A percentile compares a stretch with the other conserved stretches of the same genome.
phyloP scores from a whole-genome alignment of 2,329 filamentous ascomycete genomes.

The Cadophora gregata region DNA sequence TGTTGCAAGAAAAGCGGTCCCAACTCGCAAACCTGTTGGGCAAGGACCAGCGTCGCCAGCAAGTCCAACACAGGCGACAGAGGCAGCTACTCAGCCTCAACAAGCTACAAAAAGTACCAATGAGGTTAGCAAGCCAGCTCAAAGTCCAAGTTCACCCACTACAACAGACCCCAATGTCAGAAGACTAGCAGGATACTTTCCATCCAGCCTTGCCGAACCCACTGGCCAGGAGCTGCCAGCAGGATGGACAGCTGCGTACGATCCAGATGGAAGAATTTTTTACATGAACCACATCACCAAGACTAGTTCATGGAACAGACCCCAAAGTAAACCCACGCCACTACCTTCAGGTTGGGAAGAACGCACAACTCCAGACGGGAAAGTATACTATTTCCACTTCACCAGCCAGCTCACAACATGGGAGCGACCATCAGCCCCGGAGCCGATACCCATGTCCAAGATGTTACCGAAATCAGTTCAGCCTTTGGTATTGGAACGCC shows the following conservation, averaged over 20 bases:
- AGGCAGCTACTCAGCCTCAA: neutral
- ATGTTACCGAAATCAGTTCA: neutral
- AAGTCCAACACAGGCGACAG: neutral
- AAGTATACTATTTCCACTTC: neutral
- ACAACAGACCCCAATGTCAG: neutral
- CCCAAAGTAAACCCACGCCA: neutral
- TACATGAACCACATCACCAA: slow-evolving; percentile 1
- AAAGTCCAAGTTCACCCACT: accelerated
- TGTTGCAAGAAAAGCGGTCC: neutral
- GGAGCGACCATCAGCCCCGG: neutral
- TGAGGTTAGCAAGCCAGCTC: neutral
- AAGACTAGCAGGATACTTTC: neutral
- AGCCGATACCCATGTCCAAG: neutral
- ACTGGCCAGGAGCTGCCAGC: neutral
- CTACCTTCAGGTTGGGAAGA: neutral
- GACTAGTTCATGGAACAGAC: neutral
- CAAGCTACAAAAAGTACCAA: neutral
- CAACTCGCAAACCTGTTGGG: neutral
- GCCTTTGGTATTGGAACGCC: neutral
- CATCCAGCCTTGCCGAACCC: neutral
- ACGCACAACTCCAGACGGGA: neutral
- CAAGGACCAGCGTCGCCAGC: neutral
- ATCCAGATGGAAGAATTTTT: neutral
- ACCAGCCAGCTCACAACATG: neutral
- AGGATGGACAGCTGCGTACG: neutral